phyloP scores from a whole-genome alignment of 768 basidiomycete genomes.

The Ramaria rubella region DNA sequence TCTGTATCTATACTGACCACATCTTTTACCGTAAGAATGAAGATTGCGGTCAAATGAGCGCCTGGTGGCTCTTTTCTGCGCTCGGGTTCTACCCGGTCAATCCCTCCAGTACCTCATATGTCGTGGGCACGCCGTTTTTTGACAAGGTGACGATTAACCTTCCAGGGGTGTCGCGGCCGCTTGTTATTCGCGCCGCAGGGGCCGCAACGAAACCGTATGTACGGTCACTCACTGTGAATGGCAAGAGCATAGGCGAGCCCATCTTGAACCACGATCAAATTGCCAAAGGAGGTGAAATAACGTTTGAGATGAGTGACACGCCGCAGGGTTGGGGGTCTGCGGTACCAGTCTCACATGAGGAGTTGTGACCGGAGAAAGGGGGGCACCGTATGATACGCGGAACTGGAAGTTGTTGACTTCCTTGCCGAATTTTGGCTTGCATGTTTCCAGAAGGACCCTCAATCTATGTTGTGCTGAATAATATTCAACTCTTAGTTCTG shows the following conservation, averaged over 20 bases:
- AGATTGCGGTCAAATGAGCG: slow-evolving; percentile 88
- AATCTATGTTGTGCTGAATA: too few species aligned
- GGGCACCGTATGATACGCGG: too few species aligned
- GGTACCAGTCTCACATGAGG: background rate
- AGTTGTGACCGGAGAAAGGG: too few species aligned
- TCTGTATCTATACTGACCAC: background rate
- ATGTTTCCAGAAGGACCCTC: too few species aligned
- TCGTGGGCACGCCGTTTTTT: slow-evolving; percentile 65
- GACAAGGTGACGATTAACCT: slow-evolving; percentile 49
- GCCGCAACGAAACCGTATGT: slow-evolving; percentile 58
- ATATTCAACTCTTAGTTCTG: too few species aligned
- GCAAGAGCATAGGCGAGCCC: slow-evolving; percentile 34
- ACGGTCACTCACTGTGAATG: slow-evolving; percentile 52
- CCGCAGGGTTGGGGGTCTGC: slow-evolving; percentile 40
- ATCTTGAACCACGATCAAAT: slow-evolving; percentile 59
- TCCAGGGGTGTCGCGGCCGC: slow-evolving; percentile 32
- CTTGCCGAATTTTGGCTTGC: too few species aligned
- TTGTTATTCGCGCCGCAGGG: slow-evolving; percentile 51
- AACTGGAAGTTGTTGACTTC: too few species aligned
- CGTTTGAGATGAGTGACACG: slow-evolving; percentile 57
- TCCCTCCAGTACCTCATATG: slow-evolving; percentile 68
- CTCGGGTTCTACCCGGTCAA: slow-evolving; percentile 85
- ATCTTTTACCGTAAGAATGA: slow-evolving; percentile 58
- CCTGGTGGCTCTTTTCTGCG: slow-evolving; percentile 79
- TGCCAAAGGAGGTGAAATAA: slow-evolving; percentile 46